Conservation (phyloP, 2,329 filamentous ascomycete genomes). For the Penicillium sp. region DNA sequence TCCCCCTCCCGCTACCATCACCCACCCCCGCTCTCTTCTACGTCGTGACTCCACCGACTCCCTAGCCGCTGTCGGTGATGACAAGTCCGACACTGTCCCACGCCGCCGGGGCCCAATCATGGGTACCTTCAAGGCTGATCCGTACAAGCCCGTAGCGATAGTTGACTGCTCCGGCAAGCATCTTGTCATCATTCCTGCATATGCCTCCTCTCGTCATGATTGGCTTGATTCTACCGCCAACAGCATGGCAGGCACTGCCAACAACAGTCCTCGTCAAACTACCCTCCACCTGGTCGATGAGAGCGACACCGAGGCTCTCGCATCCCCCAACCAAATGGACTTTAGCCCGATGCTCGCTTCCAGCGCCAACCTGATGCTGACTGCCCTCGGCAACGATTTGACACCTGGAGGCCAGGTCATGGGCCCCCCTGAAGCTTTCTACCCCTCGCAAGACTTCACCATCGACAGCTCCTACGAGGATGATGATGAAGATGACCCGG, state of each 20-base stretch:
- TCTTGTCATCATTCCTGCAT: conserved; percentile 48
- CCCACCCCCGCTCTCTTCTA: conserved; percentile 50
- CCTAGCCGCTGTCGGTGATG: conserved; percentile 44
- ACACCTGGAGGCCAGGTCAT: conserved; percentile 60
- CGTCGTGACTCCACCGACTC: conserved; percentile 48
- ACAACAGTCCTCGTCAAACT: conserved; percentile 42
- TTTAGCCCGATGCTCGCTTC: conserved; percentile 61
- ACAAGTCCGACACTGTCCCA: conserved; percentile 30
- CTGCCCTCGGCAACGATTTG: conserved; percentile 58
- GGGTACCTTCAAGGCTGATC: conserved; percentile 49
- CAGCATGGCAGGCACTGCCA: conserved; percentile 42
- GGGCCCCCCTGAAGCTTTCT: conserved; percentile 73
- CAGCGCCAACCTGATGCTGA: conserved; percentile 74
- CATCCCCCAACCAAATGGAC: conserved; percentile 37
- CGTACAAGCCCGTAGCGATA: conserved; percentile 48
- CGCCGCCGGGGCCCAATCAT: conserved; percentile 47
- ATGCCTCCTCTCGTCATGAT: conserved; percentile 46
- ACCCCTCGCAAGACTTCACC: conserved; percentile 59
- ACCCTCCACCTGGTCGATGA: conserved; percentile 43
- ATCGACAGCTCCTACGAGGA: conserved; percentile 60
- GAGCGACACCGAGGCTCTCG: conserved; percentile 45
- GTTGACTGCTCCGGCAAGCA: conserved; percentile 49
- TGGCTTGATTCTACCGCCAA: conserved; percentile 45
- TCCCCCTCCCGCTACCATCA: conserved; percentile 48
- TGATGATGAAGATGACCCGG: conserved; percentile 64